Base-by-base conservation (phyloP, 495 filamentous ascomycete genomes). In the Usnea hakonensis region DNA sequence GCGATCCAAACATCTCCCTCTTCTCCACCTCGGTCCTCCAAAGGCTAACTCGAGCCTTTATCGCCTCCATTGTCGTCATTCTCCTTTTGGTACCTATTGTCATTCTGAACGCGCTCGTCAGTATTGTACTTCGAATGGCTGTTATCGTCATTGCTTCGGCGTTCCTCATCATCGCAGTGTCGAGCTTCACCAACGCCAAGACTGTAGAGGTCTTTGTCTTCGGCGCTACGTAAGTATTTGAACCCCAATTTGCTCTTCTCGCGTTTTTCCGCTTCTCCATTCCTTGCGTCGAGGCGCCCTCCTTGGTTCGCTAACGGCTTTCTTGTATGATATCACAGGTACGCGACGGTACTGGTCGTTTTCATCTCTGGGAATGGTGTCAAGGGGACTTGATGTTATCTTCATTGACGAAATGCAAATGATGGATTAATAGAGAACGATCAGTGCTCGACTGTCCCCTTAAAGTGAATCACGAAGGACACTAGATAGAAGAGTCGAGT, bases 51-150 rank as follows among this genome's bases (percentile, higher is more conserved):
- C 68, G 63, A 26, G 58, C 55, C 0, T 14, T 75, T 23, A 54
- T 75, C 35, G 32, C 71, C 10, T 61, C 61, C 5, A 40, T 74
- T 2, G 66, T 73, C 35, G 67, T 67, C 10, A 26, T 71, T 52
- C 62, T 75, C 16, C 67, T 77, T 17, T 58, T 75, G 36, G 61
- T 65, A 41, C 75, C 73, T 5, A 64, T 74, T 36, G 60, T 71
- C 28, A 68, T 75, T 26, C 67, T 66, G 55, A 69, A 70, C 38
- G 33, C 63, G 23, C 32, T 73, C 5, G 57, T 32, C 19, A 68
- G 28, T 43, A 60, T 64, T 13, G 58, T 62, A 21, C 58, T 46
- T 59, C 71, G 73, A 17, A 67, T 75, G 19, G 23, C 63, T 33
- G 58, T 73, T 37, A 70, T 77, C 55, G 65, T 69, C 13, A 6